phyloP scores from a whole-genome alignment of 1,284 basidiomycete species.

The Tylopilus sp. region DNA sequence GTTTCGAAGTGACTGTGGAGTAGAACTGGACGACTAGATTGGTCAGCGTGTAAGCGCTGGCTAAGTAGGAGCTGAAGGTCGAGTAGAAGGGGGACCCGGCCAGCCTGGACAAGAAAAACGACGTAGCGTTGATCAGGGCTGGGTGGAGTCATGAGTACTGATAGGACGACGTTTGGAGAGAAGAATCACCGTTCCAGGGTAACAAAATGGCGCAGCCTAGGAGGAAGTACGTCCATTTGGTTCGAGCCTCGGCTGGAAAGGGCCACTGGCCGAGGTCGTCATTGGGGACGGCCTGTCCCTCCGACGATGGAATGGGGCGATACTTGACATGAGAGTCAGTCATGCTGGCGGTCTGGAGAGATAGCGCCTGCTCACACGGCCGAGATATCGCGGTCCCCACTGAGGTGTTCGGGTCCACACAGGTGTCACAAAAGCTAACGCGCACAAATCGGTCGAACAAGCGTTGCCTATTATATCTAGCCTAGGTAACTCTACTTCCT shows the following conservation, averaged over 20 bases:
- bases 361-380: neutral
- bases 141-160: neutral
- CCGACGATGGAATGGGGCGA: constrained; percentile 19
- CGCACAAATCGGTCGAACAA: constrained; percentile 1
- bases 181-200: constrained; percentile 4
- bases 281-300: constrained; percentile 8
- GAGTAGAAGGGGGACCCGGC: constrained; percentile 1
- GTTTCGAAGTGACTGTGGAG: constrained; percentile 5
- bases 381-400: neutral
- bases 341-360: constrained; percentile 9
- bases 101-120: constrained; percentile 7
- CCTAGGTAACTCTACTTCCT: constrained; percentile 2
- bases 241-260: constrained; percentile 32
- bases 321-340: constrained; percentile 16
- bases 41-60: constrained; percentile 5
- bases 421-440: no score
- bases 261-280: constrained; percentile 2
- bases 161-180: neutral
- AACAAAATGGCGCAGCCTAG: constrained; percentile 8
- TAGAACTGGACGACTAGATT: constrained; percentile 6
- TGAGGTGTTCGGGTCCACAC: neutral
- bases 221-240: constrained; percentile 29
- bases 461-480: neutral
- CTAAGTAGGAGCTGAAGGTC: constrained; percentile 6
- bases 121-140: constrained; percentile 2